phyloP scores from a whole-genome alignment of 1,284 basidiomycete genomes.

The Ceratobasidium sp. region DNA sequence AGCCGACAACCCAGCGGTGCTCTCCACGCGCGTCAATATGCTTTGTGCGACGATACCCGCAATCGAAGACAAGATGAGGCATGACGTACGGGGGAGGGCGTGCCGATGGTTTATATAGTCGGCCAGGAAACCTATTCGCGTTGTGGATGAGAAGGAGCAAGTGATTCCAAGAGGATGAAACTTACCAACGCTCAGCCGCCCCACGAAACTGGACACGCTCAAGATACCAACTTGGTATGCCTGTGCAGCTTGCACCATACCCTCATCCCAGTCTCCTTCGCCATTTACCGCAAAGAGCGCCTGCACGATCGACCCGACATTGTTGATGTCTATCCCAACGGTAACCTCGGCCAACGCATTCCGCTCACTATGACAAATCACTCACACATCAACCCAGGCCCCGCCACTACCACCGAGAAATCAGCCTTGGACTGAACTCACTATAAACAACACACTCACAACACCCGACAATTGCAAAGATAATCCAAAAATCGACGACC shows the following conservation, averaged over 20 bases:
- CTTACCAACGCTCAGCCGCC: conserved; percentile 77
- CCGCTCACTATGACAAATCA: conserved; percentile 18
- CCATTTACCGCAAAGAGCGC: conserved; percentile 73
- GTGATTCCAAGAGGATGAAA: background rate
- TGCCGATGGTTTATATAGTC: conserved; percentile 71
- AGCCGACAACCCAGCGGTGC: conserved; percentile 62
- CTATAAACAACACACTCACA: conserved; percentile 54
- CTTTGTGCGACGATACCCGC: conserved; percentile 73
- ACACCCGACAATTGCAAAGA: conserved; percentile 73
- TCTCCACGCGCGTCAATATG: conserved; percentile 16
- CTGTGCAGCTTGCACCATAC: conserved; percentile 76
- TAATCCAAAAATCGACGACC: conserved; percentile 73
- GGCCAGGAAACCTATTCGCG: conserved; percentile 66
- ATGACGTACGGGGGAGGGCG: conserved; percentile 72
- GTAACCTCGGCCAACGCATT: background rate
- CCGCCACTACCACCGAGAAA: conserved; percentile 65
- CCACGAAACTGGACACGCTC: conserved; percentile 82
- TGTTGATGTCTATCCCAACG: conserved; percentile 77
- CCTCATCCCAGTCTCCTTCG: conserved; percentile 65
- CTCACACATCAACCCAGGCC: conserved; percentile 88
- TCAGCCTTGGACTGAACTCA: background rate
- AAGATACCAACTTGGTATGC: conserved; percentile 84
- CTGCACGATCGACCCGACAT: conserved; percentile 90
- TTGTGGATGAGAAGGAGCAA: too few relatives aligned
- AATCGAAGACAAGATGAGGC: conserved; percentile 68